phyloP scores from a whole-genome alignment of 257 asterid genomes.

The Cruciata laevipes region DNA sequence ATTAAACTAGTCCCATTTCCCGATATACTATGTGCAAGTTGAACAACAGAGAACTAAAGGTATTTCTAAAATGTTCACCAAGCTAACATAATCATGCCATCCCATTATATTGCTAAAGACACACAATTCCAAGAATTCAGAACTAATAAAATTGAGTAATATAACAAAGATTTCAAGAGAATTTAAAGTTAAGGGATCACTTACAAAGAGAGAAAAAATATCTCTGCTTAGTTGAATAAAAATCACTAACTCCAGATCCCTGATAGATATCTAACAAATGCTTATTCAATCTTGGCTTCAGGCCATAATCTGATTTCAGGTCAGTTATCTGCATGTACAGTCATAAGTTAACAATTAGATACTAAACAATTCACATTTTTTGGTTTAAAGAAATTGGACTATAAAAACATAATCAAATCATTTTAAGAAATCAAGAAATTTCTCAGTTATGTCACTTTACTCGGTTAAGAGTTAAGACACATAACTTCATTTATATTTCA shows the following conservation, averaged over 20 bases:
- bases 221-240: slow-evolving; percentile 54
- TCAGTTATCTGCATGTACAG: slow-evolving; percentile 45
- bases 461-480: background rate
- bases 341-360: slow-evolving; percentile 4
- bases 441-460: background rate
- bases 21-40: background rate
- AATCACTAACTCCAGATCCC: slow-evolving; percentile 56
- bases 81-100: background rate
- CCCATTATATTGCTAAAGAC: background rate
- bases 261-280: slow-evolving; percentile 65
- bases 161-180: background rate
- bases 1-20: background rate
- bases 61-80: background rate
- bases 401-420: background rate
- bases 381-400: background rate
- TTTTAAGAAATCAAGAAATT: background rate
- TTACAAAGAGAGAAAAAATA: slow-evolving; percentile 72
- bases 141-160: background rate
- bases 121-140: background rate
- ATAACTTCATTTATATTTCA: background rate
- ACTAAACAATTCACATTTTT: background rate
- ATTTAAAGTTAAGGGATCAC: slow-evolving; percentile 20
- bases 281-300: slow-evolving; percentile 61
- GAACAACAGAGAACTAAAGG: background rate
- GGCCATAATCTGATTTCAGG: slow-evolving; percentile 30